Evolutionary conservation across 208 protist species (phyloP), one percentile per base, ranked within the genome.

Genomic region (Entamoeba nuttalli): DNA sequence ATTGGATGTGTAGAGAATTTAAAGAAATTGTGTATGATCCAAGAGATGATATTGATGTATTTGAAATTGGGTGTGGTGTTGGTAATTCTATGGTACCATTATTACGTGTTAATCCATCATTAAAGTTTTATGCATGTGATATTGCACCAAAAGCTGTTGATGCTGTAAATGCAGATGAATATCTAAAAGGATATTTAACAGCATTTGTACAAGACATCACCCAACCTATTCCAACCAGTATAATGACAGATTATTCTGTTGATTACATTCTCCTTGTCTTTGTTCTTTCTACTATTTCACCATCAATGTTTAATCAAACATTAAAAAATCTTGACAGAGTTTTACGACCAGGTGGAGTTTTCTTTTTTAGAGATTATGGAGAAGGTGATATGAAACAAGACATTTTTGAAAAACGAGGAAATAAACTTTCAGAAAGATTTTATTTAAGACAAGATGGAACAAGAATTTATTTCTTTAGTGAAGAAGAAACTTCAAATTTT

Each of bases 1-100:
- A 84, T 84, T 84, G 62, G 62, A 84, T 84, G 62, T 84, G 62
- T 84, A 84, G 62, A 5, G 62, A 84, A 84, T 84, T 84, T 84
- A 84, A 84, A 84, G 62, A 84, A 84, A 84, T 84, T 84, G 62
- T 84, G 9, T 84, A 84, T 84, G 62, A 84, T 35, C 62, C 62
- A n/a, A 11, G 62, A 84, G 62, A 84, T 35, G 30, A 25, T 84
- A 84, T 84, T n/a, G 62, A 84, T 84, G 62, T 94, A 14, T 94
- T 94, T 52, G 93, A 94, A 51, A 51, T 94, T 94, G 93, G 93
- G 93, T 94, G 93, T 94, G 93, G 93, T 52, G 41, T 94, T 25
- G 93, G 93, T 7, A 94, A 94, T 51, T 52, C 93, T 30, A 94
- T 51, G 44, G 14, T 48, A 15, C 93, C 93, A 25, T 7, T 94